Evolutionary conservation across 371 early-diverging fungal species (phyloP).

Genomic region (Mucor velutinosus): DNA sequence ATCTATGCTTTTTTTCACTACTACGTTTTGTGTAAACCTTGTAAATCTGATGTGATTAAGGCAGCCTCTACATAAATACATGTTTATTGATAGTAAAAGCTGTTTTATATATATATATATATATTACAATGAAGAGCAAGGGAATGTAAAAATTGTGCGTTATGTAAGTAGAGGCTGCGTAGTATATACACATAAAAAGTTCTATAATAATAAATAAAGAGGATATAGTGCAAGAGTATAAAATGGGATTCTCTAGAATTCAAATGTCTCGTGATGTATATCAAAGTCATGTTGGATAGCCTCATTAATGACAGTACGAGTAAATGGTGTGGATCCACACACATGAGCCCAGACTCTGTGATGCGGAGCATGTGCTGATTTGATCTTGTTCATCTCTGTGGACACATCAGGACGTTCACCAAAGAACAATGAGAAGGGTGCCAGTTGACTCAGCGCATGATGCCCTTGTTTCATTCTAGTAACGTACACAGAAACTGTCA

Average conservation of each 20-base stretch:
- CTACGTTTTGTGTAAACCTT: too few relatives aligned
- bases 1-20: too few relatives aligned
- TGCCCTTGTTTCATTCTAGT: constrained; percentile 34
- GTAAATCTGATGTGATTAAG: too few relatives aligned
- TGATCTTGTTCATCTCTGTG: constrained; percentile 28
- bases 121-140: background rate
- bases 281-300: constrained; percentile 34
- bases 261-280: constrained; percentile 47
- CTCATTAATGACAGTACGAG: constrained; percentile 34
- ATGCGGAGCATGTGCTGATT: constrained; percentile 9
- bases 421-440: constrained; percentile 15
- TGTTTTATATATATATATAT: too few relatives aligned
- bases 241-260: constrained; percentile 27
- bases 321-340: constrained; percentile 41
- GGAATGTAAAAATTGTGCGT: background rate
- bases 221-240: background rate
- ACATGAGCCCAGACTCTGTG: constrained; percentile 39
- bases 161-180: background rate
- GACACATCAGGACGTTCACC: constrained; percentile 32
- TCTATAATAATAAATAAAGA: background rate
- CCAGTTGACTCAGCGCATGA: constrained; percentile 14
- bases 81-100: too few relatives aligned
- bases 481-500: constrained; percentile 35
- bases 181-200: background rate
- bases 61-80: too few relatives aligned